Evolutionary conservation across 1,284 basidiomycete genomes (phyloP).

Genomic region (Leccinum subrobustum): DNA sequence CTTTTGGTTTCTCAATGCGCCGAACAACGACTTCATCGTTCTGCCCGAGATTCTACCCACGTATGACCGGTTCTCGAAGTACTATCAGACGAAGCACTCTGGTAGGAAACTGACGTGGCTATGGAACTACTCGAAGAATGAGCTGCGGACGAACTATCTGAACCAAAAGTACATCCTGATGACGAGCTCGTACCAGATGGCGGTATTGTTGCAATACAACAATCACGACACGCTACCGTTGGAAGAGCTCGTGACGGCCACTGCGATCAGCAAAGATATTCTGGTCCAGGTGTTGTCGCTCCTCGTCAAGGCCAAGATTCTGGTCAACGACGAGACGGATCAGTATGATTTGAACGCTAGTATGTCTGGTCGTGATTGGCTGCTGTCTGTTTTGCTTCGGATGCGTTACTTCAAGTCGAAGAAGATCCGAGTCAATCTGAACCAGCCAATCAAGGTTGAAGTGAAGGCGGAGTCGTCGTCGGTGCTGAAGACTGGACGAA

Average conservation of each 20-base stretch:
- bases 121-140: slow-evolving; percentile 98
- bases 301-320: slow-evolving; percentile 87
- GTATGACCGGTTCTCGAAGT: slow-evolving; percentile 91
- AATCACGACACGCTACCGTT: slow-evolving; percentile 81
- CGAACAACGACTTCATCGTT: slow-evolving; percentile 84
- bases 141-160: slow-evolving; percentile 90
- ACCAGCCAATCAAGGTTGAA: slow-evolving; percentile 93
- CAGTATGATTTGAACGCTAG: slow-evolving; percentile 94
- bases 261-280: slow-evolving; percentile 81
- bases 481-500: slow-evolving; percentile 95
- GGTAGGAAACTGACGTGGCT: slow-evolving; percentile 97
- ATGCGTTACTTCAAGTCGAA: slow-evolving; percentile 82
- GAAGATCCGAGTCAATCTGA: slow-evolving; percentile 94
- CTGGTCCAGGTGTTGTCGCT: slow-evolving; percentile 82
- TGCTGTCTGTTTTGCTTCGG: neutral
- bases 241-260: slow-evolving; percentile 81
- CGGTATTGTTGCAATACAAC: slow-evolving; percentile 94
- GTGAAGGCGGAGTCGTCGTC: slow-evolving; percentile 90
- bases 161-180: slow-evolving; percentile 96
- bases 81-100: slow-evolving; percentile 92
- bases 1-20: slow-evolving; percentile 92
- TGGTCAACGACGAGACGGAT: slow-evolving; percentile 82
- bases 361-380: slow-evolving; percentile 29
- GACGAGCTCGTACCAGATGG: slow-evolving; percentile 95
- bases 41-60: slow-evolving; percentile 85